Conservation (phyloP, 1,139 yeast genomes). For the Kodamaea sp. region DNA sequence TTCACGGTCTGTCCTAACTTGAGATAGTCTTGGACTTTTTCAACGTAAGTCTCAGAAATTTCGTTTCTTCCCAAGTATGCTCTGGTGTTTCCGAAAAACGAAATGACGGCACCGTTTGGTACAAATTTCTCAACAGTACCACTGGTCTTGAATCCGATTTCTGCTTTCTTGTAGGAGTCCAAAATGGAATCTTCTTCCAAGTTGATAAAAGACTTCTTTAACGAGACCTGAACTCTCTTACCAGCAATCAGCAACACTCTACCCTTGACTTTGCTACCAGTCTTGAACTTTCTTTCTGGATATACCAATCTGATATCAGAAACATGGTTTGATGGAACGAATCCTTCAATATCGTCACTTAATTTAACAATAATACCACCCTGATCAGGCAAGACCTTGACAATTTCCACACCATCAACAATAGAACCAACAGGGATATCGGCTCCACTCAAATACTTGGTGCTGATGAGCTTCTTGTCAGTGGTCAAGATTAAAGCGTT, state of each 20-base stretch:
- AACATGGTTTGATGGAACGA: conserved; percentile 74
- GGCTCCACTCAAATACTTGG: conserved; percentile 61
- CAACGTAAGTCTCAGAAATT: conserved; percentile 85
- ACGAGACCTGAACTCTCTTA: conserved; percentile 57
- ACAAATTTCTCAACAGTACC: conserved; percentile 77
- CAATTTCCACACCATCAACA: conserved; percentile 57
- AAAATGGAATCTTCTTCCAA: conserved; percentile 61
- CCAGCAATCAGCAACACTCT: conserved; percentile 53
- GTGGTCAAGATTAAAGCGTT: conserved; percentile 66
- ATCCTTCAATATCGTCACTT: conserved; percentile 68
- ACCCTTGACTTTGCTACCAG: conserved; percentile 77
- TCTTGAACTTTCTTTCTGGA: conserved; percentile 90
- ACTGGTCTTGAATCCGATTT: conserved; percentile 60
- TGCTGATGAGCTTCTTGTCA: conserved; percentile 62
- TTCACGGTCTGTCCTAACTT: conserved; percentile 82
- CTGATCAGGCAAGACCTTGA: conserved; percentile 60
- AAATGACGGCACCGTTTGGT: conserved; percentile 77
- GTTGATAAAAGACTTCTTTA: conserved; percentile 81
- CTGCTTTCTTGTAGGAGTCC: conserved; percentile 52
- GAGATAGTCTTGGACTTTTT: conserved; percentile 74
- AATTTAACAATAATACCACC: conserved; percentile 69
- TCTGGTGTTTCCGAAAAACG: conserved; percentile 75
- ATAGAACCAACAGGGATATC: conserved; percentile 79
- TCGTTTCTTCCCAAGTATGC: conserved; percentile 87
- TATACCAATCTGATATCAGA: conserved; percentile 82